Base-by-base conservation (phyloP, 495 filamentous ascomycete genomes). In the Aspergillus affinis region DNA sequence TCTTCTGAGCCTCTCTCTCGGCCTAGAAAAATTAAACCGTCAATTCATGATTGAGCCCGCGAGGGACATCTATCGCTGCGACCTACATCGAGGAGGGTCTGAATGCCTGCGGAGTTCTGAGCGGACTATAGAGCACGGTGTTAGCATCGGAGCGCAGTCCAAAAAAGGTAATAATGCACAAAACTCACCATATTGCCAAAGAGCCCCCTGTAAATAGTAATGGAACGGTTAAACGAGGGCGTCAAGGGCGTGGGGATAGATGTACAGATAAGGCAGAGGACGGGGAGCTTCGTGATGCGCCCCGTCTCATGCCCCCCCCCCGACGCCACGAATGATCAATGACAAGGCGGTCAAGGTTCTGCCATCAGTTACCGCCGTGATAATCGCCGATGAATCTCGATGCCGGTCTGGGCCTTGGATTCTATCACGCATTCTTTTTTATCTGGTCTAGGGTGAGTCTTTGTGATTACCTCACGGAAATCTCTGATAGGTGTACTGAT, bases 1-100 rank as follows among this genome's bases (percentile, higher is more conserved):
- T 98, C 83, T 97, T 97, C 78, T 97, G 92, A 64, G 94, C 94
- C 78, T 98, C 94, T 80, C 91, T 88, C 85, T 98, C 94, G 55
- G 95, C 92, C 94, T 98, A 70, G 29, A 54, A 20, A 49, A 21
- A 44, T 18, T 21, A 18, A 48, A 27, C 23, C 27, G 59, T 65
- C 51, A 67, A 57, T 41, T 18, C n/a, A 26, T 15, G 26, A 6
- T 21, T n/a, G 10, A 26, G 2, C 9, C 18, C 27, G 10, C 7
- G 46, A 17, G 45, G 32, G 4, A 23, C 23, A 10, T n/a, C 54
- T 55, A 18, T 15, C 21, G 30, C 20, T 26, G 29, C 44, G 54
- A 76, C 90, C 66, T 90, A 98, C 94, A 82, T 98, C 95, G 76
- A 98, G 92, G 61, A 98, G 88, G 70, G 93, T 97, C 79, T 96